Percentiles rank a stretch among this genome's conserved stretches.
Evolutionary conservation across 768 basidiomycete species (phyloP).

Genomic region (Wakefieldia striispora): DNA sequence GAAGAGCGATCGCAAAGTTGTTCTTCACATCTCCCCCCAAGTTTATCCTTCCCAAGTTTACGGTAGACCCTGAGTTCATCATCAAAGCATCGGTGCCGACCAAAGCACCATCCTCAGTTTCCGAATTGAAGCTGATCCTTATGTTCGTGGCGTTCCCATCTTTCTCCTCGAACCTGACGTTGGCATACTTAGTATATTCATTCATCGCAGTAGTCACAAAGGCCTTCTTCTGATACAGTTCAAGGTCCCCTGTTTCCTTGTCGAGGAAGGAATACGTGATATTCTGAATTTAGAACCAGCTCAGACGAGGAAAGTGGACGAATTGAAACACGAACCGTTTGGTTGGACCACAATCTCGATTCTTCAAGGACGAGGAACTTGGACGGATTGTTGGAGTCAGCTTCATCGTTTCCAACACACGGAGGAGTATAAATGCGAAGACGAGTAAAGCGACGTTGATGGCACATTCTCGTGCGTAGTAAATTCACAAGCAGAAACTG

Average conservation of each 20-base stretch:
- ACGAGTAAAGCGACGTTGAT: not conserved
- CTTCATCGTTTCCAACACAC: too few relatives aligned
- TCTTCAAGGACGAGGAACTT: not conserved
- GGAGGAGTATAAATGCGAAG: not conserved
- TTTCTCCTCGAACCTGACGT: not conserved
- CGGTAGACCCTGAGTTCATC: not conserved
- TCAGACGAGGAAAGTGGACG: not conserved
- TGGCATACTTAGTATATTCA: not conserved
- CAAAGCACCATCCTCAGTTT: not conserved
- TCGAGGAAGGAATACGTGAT: not conserved
- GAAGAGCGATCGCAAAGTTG: not conserved
- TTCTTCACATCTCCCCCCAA: not conserved
- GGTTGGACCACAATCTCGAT: slow-evolving; percentile 1
- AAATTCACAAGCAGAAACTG: too few relatives aligned
- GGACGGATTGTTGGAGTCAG: too few relatives aligned
- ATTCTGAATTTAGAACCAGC: not conserved
- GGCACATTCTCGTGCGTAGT: too few relatives aligned
- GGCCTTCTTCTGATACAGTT: not conserved
- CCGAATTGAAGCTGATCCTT: not conserved
- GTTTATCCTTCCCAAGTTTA: not conserved
- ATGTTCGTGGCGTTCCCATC: not conserved
- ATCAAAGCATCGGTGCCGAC: slow-evolving; percentile 1
- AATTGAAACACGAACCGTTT: not conserved
- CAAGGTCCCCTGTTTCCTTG: not conserved
- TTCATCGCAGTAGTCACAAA: slow-evolving; percentile 1